Evolutionary conservation across 2,329 filamentous ascomycete species (phyloP), one percentile per base, ranked within the genome.

Genomic region (Penicillium hesseltinei): DNA sequence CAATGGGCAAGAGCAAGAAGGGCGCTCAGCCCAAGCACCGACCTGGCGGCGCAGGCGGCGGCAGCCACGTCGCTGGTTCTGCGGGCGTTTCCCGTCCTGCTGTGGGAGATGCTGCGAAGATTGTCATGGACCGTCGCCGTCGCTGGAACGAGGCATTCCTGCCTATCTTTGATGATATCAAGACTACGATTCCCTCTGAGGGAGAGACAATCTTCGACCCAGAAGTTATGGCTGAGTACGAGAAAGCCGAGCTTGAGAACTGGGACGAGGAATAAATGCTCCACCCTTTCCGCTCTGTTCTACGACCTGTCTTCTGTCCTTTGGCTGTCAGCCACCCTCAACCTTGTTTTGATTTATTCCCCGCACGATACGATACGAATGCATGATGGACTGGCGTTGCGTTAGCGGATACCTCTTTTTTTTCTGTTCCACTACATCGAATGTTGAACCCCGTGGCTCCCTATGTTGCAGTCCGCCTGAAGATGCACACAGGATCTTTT

Each of bases 131-230:
- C 73, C 84, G 93, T 58, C 84, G 92, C 55, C 84, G 86, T 71
- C 86, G 92, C 64, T 99, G 94, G 93, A 92, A 91, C 62, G 89
- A 91, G 62, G 92, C 86, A 39, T 95, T 99, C 64, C 91, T 92
- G 0, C 89, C 91, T 0, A 91, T 97, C 0, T 96, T 99, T 67
- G 88, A 92, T 60, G 90, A 90, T 66, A 91, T 92, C 66, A 88
- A 86, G 66, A 82, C 91, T 36, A 84, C 84, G 54, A 88, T 97
- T 42, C 91, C 92, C 17, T 79, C 86, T 1, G 76, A 73, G 23
- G 78, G 81, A 1, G 88, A 94, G 57, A 84, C 85, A 1, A 88
- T 97, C 56, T 97, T 96, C 75, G 88, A 88, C 62, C 78, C 86
- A 3, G 82, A 81, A 5, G 80, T 84, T 57, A 92, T 97, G 90